Conservation (phyloP, 176 grass and related monocot species). For the Juncus effusus region DNA sequence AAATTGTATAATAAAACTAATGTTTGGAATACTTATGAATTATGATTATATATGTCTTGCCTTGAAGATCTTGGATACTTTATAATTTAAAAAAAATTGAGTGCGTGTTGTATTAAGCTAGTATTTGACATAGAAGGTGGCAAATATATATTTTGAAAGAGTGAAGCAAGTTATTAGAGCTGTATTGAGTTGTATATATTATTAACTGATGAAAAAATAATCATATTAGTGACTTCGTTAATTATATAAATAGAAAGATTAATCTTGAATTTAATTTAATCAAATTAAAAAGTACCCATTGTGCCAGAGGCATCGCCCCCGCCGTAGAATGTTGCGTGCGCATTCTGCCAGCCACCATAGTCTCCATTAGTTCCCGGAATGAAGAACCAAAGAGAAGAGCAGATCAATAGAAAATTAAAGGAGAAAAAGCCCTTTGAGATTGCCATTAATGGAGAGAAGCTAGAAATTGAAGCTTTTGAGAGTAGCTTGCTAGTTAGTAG, state of each 20-base stretch:
- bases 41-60: too few relatives aligned
- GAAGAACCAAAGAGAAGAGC: slow-evolving; percentile 6
- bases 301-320: slow-evolving; percentile 64
- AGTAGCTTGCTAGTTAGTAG: not conserved
- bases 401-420: slow-evolving; percentile 10
- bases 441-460: slow-evolving; percentile 26
- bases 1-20: too few relatives aligned
- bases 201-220: not conserved
- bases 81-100: too few relatives aligned
- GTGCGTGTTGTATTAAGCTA: too few relatives aligned
- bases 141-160: too few relatives aligned
- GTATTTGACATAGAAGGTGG: too few relatives aligned
- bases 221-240: not conserved
- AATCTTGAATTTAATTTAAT: slow-evolving; percentile 5
- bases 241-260: not conserved
- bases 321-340: slow-evolving; percentile 77
- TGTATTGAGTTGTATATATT: too few relatives aligned
- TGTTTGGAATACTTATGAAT: too few relatives aligned
- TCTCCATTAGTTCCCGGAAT: not conserved
- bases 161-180: too few relatives aligned
- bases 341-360: slow-evolving; percentile 31
- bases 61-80: too few relatives aligned
- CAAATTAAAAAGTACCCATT: slow-evolving; percentile 45
- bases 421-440: slow-evolving; percentile 19
- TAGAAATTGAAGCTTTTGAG: not conserved